Conservation (phyloP, 2,329 filamentous ascomycete species). For the Trichocomaceae sp. region DNA sequence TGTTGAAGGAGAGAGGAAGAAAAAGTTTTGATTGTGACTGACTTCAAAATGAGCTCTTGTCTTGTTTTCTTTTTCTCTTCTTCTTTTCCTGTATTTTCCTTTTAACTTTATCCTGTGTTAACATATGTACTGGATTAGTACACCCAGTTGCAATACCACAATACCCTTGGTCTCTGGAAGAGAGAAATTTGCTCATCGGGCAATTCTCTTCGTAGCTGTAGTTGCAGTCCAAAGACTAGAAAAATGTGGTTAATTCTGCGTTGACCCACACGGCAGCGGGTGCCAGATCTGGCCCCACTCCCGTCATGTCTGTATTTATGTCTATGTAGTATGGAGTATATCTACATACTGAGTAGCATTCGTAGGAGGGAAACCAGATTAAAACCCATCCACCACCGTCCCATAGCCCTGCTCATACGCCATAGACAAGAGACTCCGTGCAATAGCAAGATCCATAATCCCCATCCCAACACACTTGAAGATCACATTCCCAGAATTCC, state of each 20-base stretch:
- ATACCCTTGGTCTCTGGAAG: neutral
- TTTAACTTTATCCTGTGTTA: neutral
- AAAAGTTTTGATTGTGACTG: neutral
- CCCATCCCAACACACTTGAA: slow-evolving; percentile 49
- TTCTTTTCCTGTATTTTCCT: neutral
- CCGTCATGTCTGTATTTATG: neutral
- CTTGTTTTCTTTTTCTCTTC: neutral
- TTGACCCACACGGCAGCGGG: neutral
- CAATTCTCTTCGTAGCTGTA: no score
- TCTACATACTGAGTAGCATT: no score
- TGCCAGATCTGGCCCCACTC: neutral
- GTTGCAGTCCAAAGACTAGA: no score
- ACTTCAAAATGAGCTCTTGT: neutral
- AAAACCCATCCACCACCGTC: slow-evolving; percentile 5
- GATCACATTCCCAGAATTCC: slow-evolving; percentile 38
- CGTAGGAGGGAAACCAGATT: neutral
- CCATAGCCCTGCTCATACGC: slow-evolving; percentile 21
- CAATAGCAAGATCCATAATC: slow-evolving; percentile 46
- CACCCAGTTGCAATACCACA: neutral
- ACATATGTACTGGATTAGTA: neutral
- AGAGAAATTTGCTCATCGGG: neutral
- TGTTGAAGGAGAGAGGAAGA: neutral
- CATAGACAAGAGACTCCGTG: slow-evolving; percentile 35
- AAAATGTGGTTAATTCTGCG: neutral
- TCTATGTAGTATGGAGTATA: no score